Percentiles rank a stretch among this genome's conserved stretches.
Evolutionary conservation across 2,329 filamentous ascomycete genomes (phyloP).

Genomic region (Nemania serpens): DNA sequence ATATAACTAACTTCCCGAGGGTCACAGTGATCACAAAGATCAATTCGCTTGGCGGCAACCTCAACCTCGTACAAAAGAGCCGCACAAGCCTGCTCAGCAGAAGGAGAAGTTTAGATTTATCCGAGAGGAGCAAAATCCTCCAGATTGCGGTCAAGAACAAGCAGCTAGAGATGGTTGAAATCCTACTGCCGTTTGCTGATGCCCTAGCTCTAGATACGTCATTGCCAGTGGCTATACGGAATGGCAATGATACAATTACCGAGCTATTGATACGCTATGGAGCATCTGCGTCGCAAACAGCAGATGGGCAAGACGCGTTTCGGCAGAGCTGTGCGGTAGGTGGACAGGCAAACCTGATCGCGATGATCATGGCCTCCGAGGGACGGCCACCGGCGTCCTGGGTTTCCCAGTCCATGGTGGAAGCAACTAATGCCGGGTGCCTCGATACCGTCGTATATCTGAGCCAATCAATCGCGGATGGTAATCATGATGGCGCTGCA

Average conservation of each 20-base stretch:
- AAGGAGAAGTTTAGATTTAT: constrained; percentile 55
- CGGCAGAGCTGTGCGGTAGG: constrained; percentile 54
- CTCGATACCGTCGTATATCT: constrained; percentile 56
- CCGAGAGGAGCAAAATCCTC: constrained; percentile 56
- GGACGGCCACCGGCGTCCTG: constrained; percentile 50
- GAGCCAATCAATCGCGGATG: constrained; percentile 58
- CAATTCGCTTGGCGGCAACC: constrained; percentile 53
- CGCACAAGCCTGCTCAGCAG: constrained; percentile 54
- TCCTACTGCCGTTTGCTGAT: constrained; percentile 59
- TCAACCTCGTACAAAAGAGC: constrained; percentile 54
- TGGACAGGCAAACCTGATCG: constrained; percentile 52
- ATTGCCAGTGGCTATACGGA: constrained; percentile 54
- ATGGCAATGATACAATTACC: constrained; percentile 49
- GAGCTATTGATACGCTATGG: constrained; percentile 57
- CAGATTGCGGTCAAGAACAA: constrained; percentile 56
- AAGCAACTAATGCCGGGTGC: constrained; percentile 55
- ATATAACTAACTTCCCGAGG: not conserved
- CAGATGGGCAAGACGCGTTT: constrained; percentile 59
- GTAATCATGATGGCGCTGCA: constrained; percentile 55
- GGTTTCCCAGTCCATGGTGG: constrained; percentile 57
- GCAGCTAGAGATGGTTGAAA: constrained; percentile 57
- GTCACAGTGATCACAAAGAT: constrained; percentile 52
- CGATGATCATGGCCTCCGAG: constrained; percentile 54
- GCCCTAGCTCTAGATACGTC: constrained; percentile 54
- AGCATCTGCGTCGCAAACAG: constrained; percentile 52